Base-by-base conservation (phyloP, 495 filamentous ascomycete species). In the Hypoxylon rickii region DNA sequence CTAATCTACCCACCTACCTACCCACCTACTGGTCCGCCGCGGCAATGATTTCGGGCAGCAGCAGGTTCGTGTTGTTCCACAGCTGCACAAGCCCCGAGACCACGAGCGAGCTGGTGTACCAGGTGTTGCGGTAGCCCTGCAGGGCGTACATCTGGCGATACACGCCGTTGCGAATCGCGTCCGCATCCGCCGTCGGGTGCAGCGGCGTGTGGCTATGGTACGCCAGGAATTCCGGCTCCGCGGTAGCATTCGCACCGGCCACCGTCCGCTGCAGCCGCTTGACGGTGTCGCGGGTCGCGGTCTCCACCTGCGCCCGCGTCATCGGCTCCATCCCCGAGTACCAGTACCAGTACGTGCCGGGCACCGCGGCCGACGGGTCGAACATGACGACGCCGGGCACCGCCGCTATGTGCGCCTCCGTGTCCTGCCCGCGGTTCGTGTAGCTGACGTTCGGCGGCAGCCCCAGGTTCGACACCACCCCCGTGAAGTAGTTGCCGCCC, bases 111-210 rank as follows among this genome's bases (percentile, higher is more conserved):
- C 79, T 79, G 0, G 79, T 83, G 45, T 76, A 85, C 37, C 52
- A 85, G 8, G 78, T 83, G 17, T 73, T 70, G 33, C 72, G 60
- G 18, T 74, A 50, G 2, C 81, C 81, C 58, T 85, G 80, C 48
- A 84, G 48, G 8, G 33, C 65, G 56, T 78, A 69, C 24, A 80
- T 39, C n/a, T 75, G 52, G 20, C 68, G 51, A 43, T 85, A 85
- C 33, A 83, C 82, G 1, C 80, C 80, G 2, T 24, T 41, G 1
- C 53, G 53, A 44, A 57, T 53, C 3, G 52, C 73, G 10, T 66
- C 68, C 2, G 70, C 59, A 8, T 67, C 49, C 0, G 70, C 67
- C 4, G 61, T 59, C 3, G 66, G 62, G 38, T 70, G 60, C 49
- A 74, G 68, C 2, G 76, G 66, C 0, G 66, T 63, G 43, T 75